phyloP scores from a whole-genome alignment of 257 asterid species.

The Nicotiana tabacum region DNA sequence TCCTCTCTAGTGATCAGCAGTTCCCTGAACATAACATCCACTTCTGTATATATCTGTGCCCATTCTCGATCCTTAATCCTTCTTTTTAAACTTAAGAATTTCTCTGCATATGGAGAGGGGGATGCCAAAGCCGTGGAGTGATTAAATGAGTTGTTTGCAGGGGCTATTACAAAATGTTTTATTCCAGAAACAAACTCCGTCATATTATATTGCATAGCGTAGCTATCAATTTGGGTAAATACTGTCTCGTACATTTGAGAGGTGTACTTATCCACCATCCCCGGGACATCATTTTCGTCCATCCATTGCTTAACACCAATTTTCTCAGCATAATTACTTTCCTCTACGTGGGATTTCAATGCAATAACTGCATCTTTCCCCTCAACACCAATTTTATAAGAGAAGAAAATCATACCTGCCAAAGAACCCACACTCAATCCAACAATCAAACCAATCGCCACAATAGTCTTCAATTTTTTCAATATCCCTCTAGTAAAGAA shows the following conservation, averaged over 20 bases:
- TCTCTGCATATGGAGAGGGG: constrained; percentile 73
- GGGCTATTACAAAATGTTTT: constrained; percentile 57
- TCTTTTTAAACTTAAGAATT: constrained; percentile 53
- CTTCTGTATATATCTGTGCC: constrained; percentile 68
- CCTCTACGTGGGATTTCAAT: constrained; percentile 74
- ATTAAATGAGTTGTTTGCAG: constrained; percentile 40
- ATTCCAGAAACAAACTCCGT: constrained; percentile 73
- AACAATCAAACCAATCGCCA: constrained; percentile 81
- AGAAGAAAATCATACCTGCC: constrained; percentile 67
- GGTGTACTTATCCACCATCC: constrained; percentile 76
- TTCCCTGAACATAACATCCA: constrained; percentile 64
- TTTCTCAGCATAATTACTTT: constrained; percentile 82
- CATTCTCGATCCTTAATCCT: constrained; percentile 66
- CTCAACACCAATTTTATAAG: constrained; percentile 84
- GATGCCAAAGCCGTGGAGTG: constrained; percentile 45
- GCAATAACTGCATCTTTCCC: constrained; percentile 86
- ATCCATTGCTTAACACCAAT: constrained; percentile 89
- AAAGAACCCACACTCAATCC: constrained; percentile 71
- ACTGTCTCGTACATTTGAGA: constrained; percentile 73
- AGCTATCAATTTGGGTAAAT: constrained; percentile 66
- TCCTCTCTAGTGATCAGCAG: constrained; percentile 65
- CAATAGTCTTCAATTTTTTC: constrained; percentile 62
- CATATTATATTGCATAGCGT: constrained; percentile 85
- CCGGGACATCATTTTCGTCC: constrained; percentile 91
- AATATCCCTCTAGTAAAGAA: constrained; percentile 70